Percentiles rank a stretch among this genome's conserved stretches.
phyloP scores from a whole-genome alignment of 495 filamentous ascomycete species.

The Ascodesmis nigricans region DNA sequence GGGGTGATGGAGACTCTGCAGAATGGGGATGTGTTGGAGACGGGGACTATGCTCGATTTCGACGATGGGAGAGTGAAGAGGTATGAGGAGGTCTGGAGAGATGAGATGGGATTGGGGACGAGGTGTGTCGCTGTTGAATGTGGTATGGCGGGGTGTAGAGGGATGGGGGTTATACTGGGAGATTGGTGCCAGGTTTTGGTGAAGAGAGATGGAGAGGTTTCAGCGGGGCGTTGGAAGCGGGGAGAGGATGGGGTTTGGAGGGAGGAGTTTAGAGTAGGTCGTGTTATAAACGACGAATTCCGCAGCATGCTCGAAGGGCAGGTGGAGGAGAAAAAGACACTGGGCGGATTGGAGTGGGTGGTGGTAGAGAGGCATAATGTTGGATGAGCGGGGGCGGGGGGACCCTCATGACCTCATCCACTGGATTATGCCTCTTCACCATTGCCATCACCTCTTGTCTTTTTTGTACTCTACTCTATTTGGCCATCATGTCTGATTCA shows the following conservation, averaged over 20 bases:
- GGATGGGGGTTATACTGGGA: slow-evolving; percentile 11
- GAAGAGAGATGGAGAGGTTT: slow-evolving; percentile 31
- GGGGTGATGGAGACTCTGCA: slow-evolving; percentile 7
- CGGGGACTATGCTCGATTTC: slow-evolving; percentile 17
- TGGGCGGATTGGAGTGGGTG: too few species aligned
- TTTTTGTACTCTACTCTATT: too few species aligned
- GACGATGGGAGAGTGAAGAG: slow-evolving; percentile 12
- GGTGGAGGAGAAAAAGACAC: too few species aligned
- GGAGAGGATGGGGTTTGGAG: not conserved
- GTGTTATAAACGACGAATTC: too few species aligned
- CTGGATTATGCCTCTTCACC: too few species aligned
- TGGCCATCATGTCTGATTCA: too few species aligned
- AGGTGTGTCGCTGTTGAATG: slow-evolving; percentile 2
- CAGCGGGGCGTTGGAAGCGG: not conserved
- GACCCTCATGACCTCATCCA: too few species aligned
- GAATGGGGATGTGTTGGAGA: slow-evolving; percentile 18
- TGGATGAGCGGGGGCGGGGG: too few species aligned
- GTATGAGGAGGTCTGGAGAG: slow-evolving; percentile 18
- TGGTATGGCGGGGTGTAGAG: slow-evolving; percentile 8
- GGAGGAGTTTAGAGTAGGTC: too few species aligned
- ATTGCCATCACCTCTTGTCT: too few species aligned
- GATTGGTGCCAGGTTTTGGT: slow-evolving; percentile 20
- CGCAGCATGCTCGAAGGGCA: too few species aligned
- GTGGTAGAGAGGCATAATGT: too few species aligned
- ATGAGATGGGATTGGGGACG: slow-evolving; percentile 6